Base-by-base conservation (phyloP, 257 asterid species). In the Gentiana straminea region DNA sequence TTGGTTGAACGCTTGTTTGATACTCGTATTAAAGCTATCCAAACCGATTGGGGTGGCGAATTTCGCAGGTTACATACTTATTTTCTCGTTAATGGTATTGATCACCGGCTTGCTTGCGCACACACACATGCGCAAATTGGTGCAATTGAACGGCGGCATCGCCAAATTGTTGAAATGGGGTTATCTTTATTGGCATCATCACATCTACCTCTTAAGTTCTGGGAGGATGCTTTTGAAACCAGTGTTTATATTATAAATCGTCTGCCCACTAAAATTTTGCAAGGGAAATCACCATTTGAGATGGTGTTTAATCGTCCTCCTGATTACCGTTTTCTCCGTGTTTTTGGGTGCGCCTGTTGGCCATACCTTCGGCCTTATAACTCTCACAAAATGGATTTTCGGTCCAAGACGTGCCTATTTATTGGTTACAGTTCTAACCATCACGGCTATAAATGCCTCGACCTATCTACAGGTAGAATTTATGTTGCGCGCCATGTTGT, bases 101-200 rank as follows among this genome's bases (percentile, higher is more conserved):
- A 39, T 33, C 55, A 65, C 35, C 47, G 54, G 3, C 8, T 47
- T 0, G 43, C 43, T 33, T 64, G 55, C 24, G 52, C 66, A 1
- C 49, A 65, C 43, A 65, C 56, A 12, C 60, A 52, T 9, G 10
- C n/a, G 24, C 60, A 44, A 47, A 47, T 3, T 47, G 13, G 51
- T 8, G 4, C 13, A 2, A 13, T 13, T 13, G 13, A 47, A 47
- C 34, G 58, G 3, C 39, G 50, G 33, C 64, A 64, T n/a, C 44
- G 64, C 0, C 64, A 64, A 11, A 57, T 64, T 12, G 59, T n/a
- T n/a, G n/a, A n/a, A n/a, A n/a, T n/a, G n/a, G n/a, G n/a, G n/a
- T n/a, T n/a, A n/a, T n/a, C n/a, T n/a, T n/a, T n/a, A n/a, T n/a
- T n/a, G n/a, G n/a, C n/a, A n/a, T n/a, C n/a, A n/a, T n/a, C n/a